These are phyloP conservation scores for Symmetrospora coprosmae DNA, from an alignment of 768 basidiomycete genomes.

Conservation along the genomic window DNA sequence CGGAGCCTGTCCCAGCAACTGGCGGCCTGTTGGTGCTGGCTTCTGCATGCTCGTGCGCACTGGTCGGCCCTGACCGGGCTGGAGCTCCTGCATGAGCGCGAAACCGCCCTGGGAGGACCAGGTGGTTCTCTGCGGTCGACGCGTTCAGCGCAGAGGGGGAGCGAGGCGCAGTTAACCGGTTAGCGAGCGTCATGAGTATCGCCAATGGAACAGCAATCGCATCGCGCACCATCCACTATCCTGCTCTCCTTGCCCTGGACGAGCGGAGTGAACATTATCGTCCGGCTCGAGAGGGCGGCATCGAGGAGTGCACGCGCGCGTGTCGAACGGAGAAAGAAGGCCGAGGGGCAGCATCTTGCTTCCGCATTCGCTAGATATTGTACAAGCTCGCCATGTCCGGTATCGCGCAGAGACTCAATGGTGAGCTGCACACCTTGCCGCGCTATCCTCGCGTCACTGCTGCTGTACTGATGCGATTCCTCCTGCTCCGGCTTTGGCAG, in stretches of 20 bases:
- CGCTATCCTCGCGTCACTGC: too few relatives aligned
- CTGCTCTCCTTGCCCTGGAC: conserved; percentile 10
- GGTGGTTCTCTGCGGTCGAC: not conserved
- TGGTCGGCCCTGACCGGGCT: too few relatives aligned
- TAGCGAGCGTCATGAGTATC: too few relatives aligned
- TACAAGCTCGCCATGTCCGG: not conserved
- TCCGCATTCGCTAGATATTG: not conserved
- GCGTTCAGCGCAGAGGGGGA: not conserved
- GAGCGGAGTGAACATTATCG: conserved; percentile 19
- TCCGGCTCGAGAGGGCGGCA: not conserved
- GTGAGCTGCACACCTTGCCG: not conserved
- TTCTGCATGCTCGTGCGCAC: too few relatives aligned
- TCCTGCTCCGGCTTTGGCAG: not conserved
- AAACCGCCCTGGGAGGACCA: conserved; percentile 8
- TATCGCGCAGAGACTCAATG: conserved; percentile 7
- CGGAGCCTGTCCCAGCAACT: too few relatives aligned
- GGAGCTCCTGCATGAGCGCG: not conserved
- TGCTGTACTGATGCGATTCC: too few relatives aligned
- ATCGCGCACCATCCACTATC: conserved; percentile 7
- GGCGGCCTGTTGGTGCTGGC: not conserved
- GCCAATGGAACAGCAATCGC: too few relatives aligned
- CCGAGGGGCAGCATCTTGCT: not conserved
- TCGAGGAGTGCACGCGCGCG: not conserved
- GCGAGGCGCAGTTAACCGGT: too few relatives aligned
- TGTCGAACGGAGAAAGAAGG: not conserved